Evolutionary conservation across 2,329 filamentous ascomycete species (phyloP).

Genomic region (Whalleya microplaca): DNA sequence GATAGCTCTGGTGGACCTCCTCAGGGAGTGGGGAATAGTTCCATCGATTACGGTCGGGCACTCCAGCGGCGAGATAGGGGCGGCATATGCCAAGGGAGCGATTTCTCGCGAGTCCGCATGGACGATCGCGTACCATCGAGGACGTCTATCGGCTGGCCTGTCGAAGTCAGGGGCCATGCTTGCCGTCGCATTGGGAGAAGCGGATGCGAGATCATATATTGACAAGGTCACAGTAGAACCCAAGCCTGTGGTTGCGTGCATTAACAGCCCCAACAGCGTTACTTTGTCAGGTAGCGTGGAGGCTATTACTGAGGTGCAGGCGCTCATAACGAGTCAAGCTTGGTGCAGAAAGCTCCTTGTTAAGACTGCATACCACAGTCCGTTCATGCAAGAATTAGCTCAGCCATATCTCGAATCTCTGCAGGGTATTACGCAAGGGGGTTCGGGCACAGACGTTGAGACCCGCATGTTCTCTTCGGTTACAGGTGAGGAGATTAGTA

Average conservation of each 20-base stretch:
- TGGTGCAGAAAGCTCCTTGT: constrained; percentile 43
- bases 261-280: constrained; percentile 36
- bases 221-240: constrained; percentile 29
- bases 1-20: constrained; percentile 32
- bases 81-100: constrained; percentile 46
- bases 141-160: constrained; percentile 32
- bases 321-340: constrained; percentile 33
- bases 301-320: constrained; percentile 36
- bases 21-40: constrained; percentile 36
- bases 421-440: constrained; percentile 24
- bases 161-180: constrained; percentile 34
- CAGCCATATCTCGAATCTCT: constrained; percentile 38
- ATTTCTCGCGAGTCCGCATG: constrained; percentile 38
- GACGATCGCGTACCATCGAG: constrained; percentile 36
- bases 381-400: constrained; percentile 42
- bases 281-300: constrained; percentile 34
- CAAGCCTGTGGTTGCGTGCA: constrained; percentile 35
- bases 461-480: constrained; percentile 36
- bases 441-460: constrained; percentile 11
- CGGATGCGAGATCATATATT: constrained; percentile 28
- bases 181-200: constrained; percentile 33
- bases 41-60: constrained; percentile 43
- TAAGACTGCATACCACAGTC: constrained; percentile 49
- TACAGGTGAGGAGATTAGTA: constrained; percentile 29
- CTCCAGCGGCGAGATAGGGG: constrained; percentile 46